A percentile compares a stretch with the other conserved stretches of the same genome.
Evolutionary conservation across 1,284 basidiomycete species (phyloP).

Genomic region (Cryptococcus jaspeensis): DNA sequence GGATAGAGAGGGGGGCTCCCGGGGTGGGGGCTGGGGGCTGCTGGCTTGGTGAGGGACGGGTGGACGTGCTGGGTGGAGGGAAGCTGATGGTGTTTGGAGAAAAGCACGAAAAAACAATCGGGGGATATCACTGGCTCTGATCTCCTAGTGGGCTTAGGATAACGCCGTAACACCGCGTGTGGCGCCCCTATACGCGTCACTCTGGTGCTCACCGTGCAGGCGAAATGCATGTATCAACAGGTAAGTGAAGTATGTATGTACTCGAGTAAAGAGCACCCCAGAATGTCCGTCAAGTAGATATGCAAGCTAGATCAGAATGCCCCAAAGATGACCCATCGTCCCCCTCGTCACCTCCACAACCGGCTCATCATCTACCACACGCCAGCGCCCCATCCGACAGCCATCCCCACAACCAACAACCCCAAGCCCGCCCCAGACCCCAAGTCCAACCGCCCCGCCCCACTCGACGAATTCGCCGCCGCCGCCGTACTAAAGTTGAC

Average conservation of each 20-base stretch:
- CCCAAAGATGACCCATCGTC: too few relatives aligned
- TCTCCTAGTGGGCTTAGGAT: too few relatives aligned
- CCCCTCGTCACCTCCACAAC: neutral
- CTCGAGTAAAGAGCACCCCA: neutral
- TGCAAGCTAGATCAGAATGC: neutral
- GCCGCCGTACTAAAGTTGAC: conserved; percentile 13
- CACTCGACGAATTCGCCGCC: neutral
- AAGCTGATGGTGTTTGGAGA: neutral
- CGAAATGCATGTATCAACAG: neutral
- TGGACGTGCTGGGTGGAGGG: conserved; percentile 19
- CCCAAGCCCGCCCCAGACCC: neutral
- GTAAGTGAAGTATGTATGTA: neutral
- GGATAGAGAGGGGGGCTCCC: too few relatives aligned
- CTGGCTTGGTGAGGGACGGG: neutral
- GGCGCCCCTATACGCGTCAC: too few relatives aligned
- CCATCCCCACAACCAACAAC: neutral
- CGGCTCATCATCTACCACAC: neutral
- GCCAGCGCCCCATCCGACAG: neutral
- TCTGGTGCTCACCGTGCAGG: too few relatives aligned
- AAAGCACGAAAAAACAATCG: conserved; percentile 7
- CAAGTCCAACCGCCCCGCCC: neutral
- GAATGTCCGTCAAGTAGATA: neutral
- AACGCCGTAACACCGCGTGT: neutral
- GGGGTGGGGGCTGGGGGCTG: too few relatives aligned
- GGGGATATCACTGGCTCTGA: conserved; percentile 1